phyloP scores from a whole-genome alignment of 2,329 filamentous ascomycete species.

The Pseudogymnoascus sp. region DNA sequence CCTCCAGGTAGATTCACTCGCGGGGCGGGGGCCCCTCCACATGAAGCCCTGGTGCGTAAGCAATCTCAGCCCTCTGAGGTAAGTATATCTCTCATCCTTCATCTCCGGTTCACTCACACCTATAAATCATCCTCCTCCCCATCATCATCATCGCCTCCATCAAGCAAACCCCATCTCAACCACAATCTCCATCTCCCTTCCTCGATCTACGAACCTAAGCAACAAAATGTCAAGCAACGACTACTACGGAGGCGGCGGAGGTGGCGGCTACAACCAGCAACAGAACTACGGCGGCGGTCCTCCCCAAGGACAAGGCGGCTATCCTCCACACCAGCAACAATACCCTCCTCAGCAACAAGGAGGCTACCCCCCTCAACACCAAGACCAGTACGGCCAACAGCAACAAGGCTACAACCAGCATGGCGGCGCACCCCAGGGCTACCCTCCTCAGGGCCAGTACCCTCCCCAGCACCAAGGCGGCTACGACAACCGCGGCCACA shows the following conservation, averaged over 20 bases:
- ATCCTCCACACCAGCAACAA: conserved; percentile 14
- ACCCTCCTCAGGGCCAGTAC: conserved; percentile 22
- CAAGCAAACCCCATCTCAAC: background rate
- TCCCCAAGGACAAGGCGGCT: conserved; percentile 15
- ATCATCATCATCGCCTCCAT: conserved; percentile 6
- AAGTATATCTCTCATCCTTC: conserved; percentile 6
- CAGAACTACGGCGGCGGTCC: conserved; percentile 15
- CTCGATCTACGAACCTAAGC: background rate
- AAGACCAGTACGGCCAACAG: conserved; percentile 4
- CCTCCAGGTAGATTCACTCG: conserved; percentile 6
- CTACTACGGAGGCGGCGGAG: conserved; percentile 21
- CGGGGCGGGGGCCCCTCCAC: background rate
- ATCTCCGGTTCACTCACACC: background rate
- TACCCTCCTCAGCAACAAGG: conserved; percentile 13
- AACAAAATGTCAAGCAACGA: conserved; percentile 23
- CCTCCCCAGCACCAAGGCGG: conserved; percentile 13
- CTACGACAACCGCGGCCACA: conserved; percentile 16
- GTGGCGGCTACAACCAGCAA: conserved; percentile 13
- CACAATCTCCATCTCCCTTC: background rate
- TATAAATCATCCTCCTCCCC: conserved; percentile 5
- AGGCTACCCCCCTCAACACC: conserved; percentile 8
- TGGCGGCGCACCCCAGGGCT: conserved; percentile 9
- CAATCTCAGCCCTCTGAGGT: conserved; percentile 3
- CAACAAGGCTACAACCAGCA: background rate
- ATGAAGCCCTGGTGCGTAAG: conserved; percentile 2